A percentile compares a stretch with the other conserved stretches of the same genome.
phyloP scores from a whole-genome alignment of 768 basidiomycete genomes.

The Lactifluus volemus region DNA sequence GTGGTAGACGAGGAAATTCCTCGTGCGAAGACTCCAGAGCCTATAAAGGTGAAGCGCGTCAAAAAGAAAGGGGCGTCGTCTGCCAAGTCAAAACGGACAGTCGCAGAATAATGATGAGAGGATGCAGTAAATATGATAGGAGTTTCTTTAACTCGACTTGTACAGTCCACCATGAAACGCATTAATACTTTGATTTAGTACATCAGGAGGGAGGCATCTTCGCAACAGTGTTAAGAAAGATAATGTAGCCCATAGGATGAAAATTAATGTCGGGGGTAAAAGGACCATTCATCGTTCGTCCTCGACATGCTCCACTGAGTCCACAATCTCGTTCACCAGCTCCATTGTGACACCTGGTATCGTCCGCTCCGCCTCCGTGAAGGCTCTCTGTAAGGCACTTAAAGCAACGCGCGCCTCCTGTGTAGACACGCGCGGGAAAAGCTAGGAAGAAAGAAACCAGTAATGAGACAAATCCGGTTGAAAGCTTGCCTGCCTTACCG shows the following conservation, averaged over 20 bases:
- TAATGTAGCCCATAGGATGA: slow-evolving; percentile 10
- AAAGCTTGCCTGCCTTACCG: slow-evolving; percentile 44
- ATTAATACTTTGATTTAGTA: slow-evolving; percentile 14
- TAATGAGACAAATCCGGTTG: not conserved
- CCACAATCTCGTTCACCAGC: slow-evolving; percentile 88
- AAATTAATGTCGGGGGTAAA: not conserved
- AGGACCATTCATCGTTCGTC: slow-evolving; percentile 44
- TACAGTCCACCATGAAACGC: slow-evolving; percentile 11
- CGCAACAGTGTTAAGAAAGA: slow-evolving; percentile 8
- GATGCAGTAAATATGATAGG: not conserved
- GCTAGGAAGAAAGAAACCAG: slow-evolving; percentile 35
- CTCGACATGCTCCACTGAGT: slow-evolving; percentile 85
- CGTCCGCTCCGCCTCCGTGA: slow-evolving; percentile 89
- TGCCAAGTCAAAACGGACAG: slow-evolving; percentile 61
- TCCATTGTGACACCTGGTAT: slow-evolving; percentile 94
- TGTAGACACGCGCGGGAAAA: slow-evolving; percentile 89
- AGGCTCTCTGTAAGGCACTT: slow-evolving; percentile 80
- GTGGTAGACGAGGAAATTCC: slow-evolving; percentile 43
- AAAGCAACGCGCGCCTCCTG: slow-evolving; percentile 84
- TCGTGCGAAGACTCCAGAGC: slow-evolving; percentile 50
- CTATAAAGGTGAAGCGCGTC: slow-evolving; percentile 65
- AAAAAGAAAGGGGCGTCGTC: slow-evolving; percentile 55
- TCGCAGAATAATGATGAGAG: slow-evolving; percentile 20
- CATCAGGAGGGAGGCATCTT: not conserved
- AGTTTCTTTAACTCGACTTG: slow-evolving; percentile 2